A percentile compares a stretch with the other conserved stretches of the same genome.
Evolutionary conservation across 2,329 filamentous ascomycete genomes (phyloP).

Genomic region (Kalmusia sp.): DNA sequence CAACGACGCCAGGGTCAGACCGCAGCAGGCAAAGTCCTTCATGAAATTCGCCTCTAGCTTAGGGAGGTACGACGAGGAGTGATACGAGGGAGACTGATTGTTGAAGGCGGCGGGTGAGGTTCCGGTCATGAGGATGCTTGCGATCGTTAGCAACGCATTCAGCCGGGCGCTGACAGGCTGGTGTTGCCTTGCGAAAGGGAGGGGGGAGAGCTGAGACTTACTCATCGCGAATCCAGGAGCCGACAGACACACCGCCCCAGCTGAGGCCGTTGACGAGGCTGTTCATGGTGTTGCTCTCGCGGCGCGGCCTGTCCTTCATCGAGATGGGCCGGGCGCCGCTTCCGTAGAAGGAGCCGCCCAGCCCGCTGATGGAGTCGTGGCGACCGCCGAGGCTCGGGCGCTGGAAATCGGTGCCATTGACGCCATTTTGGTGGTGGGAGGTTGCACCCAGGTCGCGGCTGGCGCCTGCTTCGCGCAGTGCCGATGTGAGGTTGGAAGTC

Average conservation of each 20-base stretch:
- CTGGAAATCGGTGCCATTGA: slow-evolving; percentile 36
- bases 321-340: slow-evolving; percentile 67
- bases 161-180: slow-evolving; percentile 10
- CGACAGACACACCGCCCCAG: slow-evolving; percentile 95
- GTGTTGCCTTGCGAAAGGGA: neutral
- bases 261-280: slow-evolving; percentile 82
- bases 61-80: slow-evolving; percentile 94
- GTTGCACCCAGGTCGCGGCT: slow-evolving; percentile 36
- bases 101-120: slow-evolving; percentile 84
- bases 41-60: slow-evolving; percentile 98
- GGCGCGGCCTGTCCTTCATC: slow-evolving; percentile 61
- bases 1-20: slow-evolving; percentile 84
- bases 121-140: slow-evolving; percentile 91
- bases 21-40: slow-evolving; percentile 96
- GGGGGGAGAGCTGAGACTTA: slow-evolving; percentile 64
- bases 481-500: slow-evolving; percentile 68
- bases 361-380: slow-evolving; percentile 62
- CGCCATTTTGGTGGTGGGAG: slow-evolving; percentile 53
- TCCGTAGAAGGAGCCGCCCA: slow-evolving; percentile 59
- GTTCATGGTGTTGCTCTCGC: slow-evolving; percentile 67
- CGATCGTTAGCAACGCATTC: slow-evolving; percentile 28
- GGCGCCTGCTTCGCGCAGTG: slow-evolving; percentile 59
- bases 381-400: slow-evolving; percentile 50
- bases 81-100: slow-evolving; percentile 90
- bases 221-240: slow-evolving; percentile 98